These are phyloP conservation scores for Suillus luteus DNA, from an alignment of 768 basidiomycete genomes.

Conservation along the genomic window DNA sequence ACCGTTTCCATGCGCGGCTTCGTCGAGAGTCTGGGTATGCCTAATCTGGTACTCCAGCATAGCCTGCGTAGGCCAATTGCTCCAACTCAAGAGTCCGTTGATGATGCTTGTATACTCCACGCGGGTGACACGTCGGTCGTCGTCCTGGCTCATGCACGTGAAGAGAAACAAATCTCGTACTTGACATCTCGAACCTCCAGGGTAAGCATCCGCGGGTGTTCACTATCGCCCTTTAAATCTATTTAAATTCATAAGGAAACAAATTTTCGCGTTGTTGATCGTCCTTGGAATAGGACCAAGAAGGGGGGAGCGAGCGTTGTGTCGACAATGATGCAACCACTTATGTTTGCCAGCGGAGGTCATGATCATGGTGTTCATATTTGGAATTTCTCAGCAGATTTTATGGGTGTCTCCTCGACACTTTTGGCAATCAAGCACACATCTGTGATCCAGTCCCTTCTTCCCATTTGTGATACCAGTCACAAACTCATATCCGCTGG, in stretches of 20 bases:
- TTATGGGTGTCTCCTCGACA: constrained; percentile 32
- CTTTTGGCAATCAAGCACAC: constrained; percentile 44
- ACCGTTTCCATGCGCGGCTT: constrained; percentile 43
- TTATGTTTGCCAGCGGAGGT: constrained; percentile 50
- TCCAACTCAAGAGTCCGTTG: constrained; percentile 36
- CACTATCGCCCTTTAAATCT: not conserved
- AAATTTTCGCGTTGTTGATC: constrained; percentile 17
- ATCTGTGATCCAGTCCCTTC: constrained; percentile 44
- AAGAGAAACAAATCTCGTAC: constrained; percentile 36
- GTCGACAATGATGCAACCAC: constrained; percentile 41
- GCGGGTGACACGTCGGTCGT: constrained; percentile 27
- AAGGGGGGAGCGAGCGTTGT: constrained; percentile 46
- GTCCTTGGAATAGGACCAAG: constrained; percentile 38
- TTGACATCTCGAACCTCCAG: constrained; percentile 11
- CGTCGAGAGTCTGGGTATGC: constrained; percentile 33
- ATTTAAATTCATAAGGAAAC: not conserved
- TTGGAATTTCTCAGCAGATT: constrained; percentile 43
- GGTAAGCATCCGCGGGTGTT: not conserved
- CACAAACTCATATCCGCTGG: constrained; percentile 49
- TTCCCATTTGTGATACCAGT: constrained; percentile 46
- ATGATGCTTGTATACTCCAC: constrained; percentile 44
- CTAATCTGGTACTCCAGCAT: constrained; percentile 19
- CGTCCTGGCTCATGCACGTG: constrained; percentile 43
- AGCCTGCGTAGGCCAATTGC: constrained; percentile 24
- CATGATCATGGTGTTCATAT: constrained; percentile 50